Percentiles rank a stretch among this genome's conserved stretches.
Evolutionary conservation across 2,329 filamentous ascomycete genomes (phyloP).

Genomic region (Apiospora kogelbergensis): DNA sequence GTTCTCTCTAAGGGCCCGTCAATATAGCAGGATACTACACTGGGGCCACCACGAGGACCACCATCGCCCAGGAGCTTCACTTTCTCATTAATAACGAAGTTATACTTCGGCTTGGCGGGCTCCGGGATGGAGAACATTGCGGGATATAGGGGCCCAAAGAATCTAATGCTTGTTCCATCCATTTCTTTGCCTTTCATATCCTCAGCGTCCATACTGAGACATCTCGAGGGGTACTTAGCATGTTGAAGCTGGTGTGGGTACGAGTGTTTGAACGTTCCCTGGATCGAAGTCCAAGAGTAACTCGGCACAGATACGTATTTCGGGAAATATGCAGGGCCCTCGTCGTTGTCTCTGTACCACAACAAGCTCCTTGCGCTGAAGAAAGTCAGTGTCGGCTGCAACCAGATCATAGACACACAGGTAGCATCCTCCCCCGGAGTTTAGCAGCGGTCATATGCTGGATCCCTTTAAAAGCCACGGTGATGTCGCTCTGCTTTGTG

Average conservation of each 20-base stretch:
- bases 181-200: not conserved
- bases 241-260: not conserved
- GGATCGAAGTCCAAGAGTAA: not conserved
- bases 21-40: not conserved
- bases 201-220: not conserved
- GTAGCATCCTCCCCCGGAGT: not conserved
- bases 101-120: not conserved
- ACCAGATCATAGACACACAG: conserved; percentile 8
- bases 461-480: conserved; percentile 5
- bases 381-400: not conserved
- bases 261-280: not conserved
- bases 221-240: not conserved
- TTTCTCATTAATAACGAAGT: not conserved
- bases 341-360: not conserved
- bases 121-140: not conserved
- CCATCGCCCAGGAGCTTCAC: not conserved
- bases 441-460: not conserved
- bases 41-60: not conserved
- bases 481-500: not conserved
- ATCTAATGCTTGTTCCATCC: not conserved
- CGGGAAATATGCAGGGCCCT: not conserved
- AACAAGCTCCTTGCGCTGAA: conserved; percentile 1
- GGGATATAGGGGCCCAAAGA: not conserved
- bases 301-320: not conserved
- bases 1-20: not conserved